These are phyloP conservation scores for Fusarium proliferatum DNA, from an alignment of 2,329 filamentous ascomycete species.

Conservation along the genomic window DNA sequence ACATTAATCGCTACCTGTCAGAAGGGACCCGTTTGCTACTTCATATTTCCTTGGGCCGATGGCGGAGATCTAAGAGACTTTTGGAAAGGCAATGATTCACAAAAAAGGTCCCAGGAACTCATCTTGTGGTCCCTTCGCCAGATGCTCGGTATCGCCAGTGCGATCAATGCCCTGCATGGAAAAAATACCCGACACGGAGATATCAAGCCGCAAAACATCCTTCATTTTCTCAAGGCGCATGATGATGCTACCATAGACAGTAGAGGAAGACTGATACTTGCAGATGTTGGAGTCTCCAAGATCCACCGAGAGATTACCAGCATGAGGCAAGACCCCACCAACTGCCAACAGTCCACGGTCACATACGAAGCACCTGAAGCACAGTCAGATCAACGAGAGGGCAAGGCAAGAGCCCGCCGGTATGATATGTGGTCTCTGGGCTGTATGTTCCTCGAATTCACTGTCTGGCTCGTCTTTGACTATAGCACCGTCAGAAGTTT, in stretches of 20 bases:
- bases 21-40: conserved; percentile 5
- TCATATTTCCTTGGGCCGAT: conserved; percentile 34
- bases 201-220: conserved; percentile 35
- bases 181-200: conserved; percentile 30
- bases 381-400: not conserved
- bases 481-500: not conserved
- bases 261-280: conserved; percentile 3
- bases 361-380: conserved; percentile 33
- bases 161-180: conserved; percentile 12
- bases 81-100: not conserved
- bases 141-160: conserved; percentile 23
- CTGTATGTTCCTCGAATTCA: conserved; percentile 32
- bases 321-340: conserved; percentile 15
- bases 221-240: conserved; percentile 5
- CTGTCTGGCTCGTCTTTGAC: conserved; percentile 27
- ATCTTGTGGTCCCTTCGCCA: conserved; percentile 24
- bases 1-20: conserved; percentile 14
- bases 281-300: conserved; percentile 33
- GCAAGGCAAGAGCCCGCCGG: not conserved
- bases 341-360: conserved; percentile 9
- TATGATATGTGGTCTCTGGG: conserved; percentile 37
- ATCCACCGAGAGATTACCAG: conserved; percentile 12
- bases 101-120: not conserved
- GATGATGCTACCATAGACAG: rapidly evolving
- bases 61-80: conserved; percentile 28